Evolutionary conservation across 2,329 filamentous ascomycete genomes (phyloP).

Genomic region (Stachybotrys chartarum): DNA sequence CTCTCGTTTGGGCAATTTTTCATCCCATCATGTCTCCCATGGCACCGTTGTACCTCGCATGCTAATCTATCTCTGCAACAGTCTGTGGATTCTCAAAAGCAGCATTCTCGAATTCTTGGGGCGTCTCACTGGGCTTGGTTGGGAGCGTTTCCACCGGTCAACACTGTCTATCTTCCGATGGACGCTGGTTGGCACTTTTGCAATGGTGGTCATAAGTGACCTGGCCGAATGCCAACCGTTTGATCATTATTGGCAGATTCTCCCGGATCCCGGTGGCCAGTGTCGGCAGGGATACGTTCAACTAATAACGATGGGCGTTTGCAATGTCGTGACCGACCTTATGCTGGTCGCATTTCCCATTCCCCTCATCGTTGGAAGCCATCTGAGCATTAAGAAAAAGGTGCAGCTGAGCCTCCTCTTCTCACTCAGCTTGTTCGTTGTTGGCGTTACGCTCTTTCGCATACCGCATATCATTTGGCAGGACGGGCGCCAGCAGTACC

Average conservation of each 20-base stretch:
- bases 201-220: conserved; percentile 73
- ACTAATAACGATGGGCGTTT: conserved; percentile 81
- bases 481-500: conserved; percentile 72
- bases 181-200: conserved; percentile 70
- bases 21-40: neutral
- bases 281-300: conserved; percentile 86
- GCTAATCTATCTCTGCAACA: conserved; percentile 27
- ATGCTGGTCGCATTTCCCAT: conserved; percentile 84
- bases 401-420: conserved; percentile 74
- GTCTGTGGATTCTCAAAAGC: conserved; percentile 87
- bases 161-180: conserved; percentile 66
- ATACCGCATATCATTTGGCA: conserved; percentile 69
- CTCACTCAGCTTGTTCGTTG: conserved; percentile 72
- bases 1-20: neutral
- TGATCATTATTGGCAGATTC: conserved; percentile 68
- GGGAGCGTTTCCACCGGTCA: conserved; percentile 68
- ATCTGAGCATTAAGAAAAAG: conserved; percentile 72
- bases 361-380: conserved; percentile 74
- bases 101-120: conserved; percentile 89
- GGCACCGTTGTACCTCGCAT: neutral
- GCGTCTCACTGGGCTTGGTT: conserved; percentile 74
- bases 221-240: conserved; percentile 78
- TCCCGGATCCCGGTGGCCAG: conserved; percentile 76
- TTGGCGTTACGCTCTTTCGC: conserved; percentile 73
- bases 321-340: conserved; percentile 83